Conservation (phyloP, 139 green algal genomes). For the Auxenochlorella protothecoides region DNA sequence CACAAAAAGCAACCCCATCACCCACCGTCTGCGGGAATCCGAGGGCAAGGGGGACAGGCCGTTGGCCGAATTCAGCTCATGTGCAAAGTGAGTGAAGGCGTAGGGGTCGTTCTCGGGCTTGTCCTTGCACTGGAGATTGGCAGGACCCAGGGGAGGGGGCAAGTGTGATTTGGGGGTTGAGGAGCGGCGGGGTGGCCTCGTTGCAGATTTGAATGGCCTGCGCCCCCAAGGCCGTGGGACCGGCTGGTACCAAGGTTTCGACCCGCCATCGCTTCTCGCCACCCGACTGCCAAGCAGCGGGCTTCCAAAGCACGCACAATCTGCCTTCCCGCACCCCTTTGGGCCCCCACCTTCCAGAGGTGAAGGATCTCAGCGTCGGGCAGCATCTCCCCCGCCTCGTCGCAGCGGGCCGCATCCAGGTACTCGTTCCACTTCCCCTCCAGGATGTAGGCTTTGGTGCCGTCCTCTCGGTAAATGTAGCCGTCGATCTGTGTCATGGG, state of each 20-base stretch:
- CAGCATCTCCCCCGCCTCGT: background rate
- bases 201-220: no score
- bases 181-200: no score
- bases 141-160: background rate
- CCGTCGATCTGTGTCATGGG: constrained; percentile 35
- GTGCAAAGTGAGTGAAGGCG: constrained; percentile 80
- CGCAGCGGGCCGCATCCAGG: constrained; percentile 29
- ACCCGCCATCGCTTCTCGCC: background rate
- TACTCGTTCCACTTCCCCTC: constrained; percentile 75
- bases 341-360: background rate
- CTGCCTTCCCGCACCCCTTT: no score
- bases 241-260: no score
- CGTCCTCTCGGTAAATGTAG: constrained; percentile 49
- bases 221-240: no score
- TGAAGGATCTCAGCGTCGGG: background rate
- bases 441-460: constrained; percentile 45
- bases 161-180: background rate
- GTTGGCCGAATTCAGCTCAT: constrained; percentile 58
- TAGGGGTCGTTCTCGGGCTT: constrained; percentile 81
- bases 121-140: constrained; percentile 28
- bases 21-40: constrained; percentile 52
- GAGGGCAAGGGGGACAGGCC: constrained; percentile 55
- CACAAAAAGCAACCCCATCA: no score
- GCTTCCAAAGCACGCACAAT: background rate
- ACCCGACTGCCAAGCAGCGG: background rate